A percentile compares a stretch with the other conserved stretches of the same genome.
These are phyloP conservation scores for Pseudogymnoascus sp. DNA, from an alignment of 2,329 filamentous ascomycete genomes.

Conservation along the genomic window DNA sequence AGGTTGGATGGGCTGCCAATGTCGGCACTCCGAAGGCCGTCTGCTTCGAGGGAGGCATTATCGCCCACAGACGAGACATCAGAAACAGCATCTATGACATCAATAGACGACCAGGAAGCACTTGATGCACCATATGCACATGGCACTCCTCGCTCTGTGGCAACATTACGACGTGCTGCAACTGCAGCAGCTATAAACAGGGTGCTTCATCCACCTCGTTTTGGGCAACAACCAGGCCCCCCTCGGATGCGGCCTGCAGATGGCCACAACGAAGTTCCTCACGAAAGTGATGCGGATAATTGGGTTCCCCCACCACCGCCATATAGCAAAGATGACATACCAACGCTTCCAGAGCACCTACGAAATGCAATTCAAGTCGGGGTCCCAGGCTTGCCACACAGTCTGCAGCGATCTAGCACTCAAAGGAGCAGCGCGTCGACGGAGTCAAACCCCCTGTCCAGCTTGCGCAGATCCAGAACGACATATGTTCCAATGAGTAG, in stretches of 20 bases:
- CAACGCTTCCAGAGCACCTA: constrained; percentile 28
- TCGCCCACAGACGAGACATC: constrained; percentile 10
- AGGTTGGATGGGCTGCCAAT: background rate
- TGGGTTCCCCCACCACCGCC: constrained; percentile 82
- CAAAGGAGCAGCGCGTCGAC: constrained; percentile 14
- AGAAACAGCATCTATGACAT: constrained; percentile 22
- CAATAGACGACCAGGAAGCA: constrained; percentile 37
- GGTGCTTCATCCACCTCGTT: constrained; percentile 52
- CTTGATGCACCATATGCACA: constrained; percentile 67
- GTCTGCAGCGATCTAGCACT: constrained; percentile 22
- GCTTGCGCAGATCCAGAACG: background rate
- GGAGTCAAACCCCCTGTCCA: background rate
- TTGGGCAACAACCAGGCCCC: constrained; percentile 39
- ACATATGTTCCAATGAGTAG: constrained; percentile 2
- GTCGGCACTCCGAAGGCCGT: constrained; percentile 9
- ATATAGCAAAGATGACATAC: constrained; percentile 56
- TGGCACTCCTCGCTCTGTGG: constrained; percentile 60
- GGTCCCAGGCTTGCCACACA: constrained; percentile 20
- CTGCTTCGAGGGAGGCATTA: constrained; percentile 11
- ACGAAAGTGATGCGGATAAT: constrained; percentile 81
- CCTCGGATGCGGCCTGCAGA: constrained; percentile 61
- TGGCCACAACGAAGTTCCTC: constrained; percentile 63
- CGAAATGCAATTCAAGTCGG: constrained; percentile 27
- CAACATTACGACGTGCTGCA: constrained; percentile 63
- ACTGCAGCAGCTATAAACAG: constrained; percentile 70